Evolutionary conservation across 139 green algal genomes (phyloP).

Genomic region (Asterochloris erici): DNA sequence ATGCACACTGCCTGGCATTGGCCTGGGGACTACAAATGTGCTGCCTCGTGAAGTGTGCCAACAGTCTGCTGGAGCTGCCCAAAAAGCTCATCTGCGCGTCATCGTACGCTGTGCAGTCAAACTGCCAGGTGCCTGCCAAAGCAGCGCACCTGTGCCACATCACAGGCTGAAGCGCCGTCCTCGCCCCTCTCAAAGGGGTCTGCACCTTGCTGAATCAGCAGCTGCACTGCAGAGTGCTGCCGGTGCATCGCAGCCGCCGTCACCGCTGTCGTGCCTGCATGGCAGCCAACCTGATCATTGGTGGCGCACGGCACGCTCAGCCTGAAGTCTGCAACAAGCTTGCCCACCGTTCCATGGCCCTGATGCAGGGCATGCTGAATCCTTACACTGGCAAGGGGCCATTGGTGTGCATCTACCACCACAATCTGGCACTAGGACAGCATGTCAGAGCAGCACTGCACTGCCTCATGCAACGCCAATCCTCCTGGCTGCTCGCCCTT

Average conservation of each 20-base stretch:
- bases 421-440: no score
- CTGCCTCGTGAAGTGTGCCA: background rate
- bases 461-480: no score
- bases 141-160: background rate
- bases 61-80: background rate
- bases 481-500: no score
- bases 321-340: background rate
- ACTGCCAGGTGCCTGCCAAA: background rate
- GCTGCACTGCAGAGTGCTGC: background rate
- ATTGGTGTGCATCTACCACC: no score
- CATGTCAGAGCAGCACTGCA: no score
- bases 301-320: background rate
- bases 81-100: background rate
- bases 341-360: no score
- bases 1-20: no score
- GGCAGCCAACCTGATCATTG: background rate
- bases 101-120: no score
- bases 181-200: background rate
- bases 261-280: constrained; percentile 1
- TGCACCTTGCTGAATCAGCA: background rate
- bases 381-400: no score
- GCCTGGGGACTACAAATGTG: background rate
- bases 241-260: constrained; percentile 7
- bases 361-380: no score
- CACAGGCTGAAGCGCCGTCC: background rate